A percentile compares a stretch with the other conserved stretches of the same genome.
phyloP scores from a whole-genome alignment of 2,329 filamentous ascomycete genomes.

The Monosporascus sp. region DNA sequence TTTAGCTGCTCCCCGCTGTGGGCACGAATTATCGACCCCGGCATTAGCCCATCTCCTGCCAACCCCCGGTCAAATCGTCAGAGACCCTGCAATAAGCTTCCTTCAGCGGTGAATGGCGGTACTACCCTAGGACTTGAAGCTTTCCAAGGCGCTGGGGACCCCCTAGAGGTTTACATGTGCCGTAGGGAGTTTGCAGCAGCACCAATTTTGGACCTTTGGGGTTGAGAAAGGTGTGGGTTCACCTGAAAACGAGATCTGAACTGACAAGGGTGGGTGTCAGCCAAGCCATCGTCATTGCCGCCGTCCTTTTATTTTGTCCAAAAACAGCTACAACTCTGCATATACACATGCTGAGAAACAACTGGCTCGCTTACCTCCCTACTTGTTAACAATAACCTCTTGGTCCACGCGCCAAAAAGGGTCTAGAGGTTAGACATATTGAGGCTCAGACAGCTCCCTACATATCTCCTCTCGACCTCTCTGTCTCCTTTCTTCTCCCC shows the following conservation, averaged over 20 bases:
- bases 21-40: neutral
- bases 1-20: neutral
- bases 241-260: slow-evolving; percentile 4
- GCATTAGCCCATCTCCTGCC: no score
- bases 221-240: neutral
- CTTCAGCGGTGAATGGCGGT: neutral
- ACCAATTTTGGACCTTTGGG: no score
- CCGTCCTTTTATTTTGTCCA: neutral
- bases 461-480: neutral
- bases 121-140: neutral
- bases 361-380: no score
- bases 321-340: no score
- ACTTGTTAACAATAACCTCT: no score
- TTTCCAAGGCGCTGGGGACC: neutral
- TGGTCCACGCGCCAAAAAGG: neutral
- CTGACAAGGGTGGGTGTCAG: slow-evolving; percentile 12
- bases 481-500: neutral
- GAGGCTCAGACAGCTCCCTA: neutral
- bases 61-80: no score
- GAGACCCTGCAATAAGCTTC: neutral
- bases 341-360: no score
- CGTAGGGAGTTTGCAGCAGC: neutral
- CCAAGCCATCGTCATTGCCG: slow-evolving; percentile 1
- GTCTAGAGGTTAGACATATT: neutral
- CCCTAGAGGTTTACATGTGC: neutral